Conservation (phyloP, 2,329 filamentous ascomycete genomes). For the Colletotrichum brevisporum region DNA sequence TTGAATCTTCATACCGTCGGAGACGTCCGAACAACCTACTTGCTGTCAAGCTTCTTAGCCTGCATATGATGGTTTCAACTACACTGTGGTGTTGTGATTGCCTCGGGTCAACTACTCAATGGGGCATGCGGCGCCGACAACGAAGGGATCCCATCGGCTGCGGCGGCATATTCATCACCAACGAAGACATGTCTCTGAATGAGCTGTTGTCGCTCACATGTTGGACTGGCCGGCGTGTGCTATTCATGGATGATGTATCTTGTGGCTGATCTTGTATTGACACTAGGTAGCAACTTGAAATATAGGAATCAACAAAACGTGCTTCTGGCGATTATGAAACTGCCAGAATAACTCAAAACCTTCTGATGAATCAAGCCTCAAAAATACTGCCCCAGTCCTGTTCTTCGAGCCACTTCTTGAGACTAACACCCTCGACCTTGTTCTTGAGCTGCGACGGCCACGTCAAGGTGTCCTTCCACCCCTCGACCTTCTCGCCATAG, state of each 20-base stretch:
- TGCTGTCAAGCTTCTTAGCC: slow-evolving; percentile 6
- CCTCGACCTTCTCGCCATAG: slow-evolving; percentile 13
- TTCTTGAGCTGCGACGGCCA: background rate
- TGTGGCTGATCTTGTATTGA: too few species aligned
- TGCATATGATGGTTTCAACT: slow-evolving; percentile 15
- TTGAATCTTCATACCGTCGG: background rate
- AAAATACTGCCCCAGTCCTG: slow-evolving; percentile 18
- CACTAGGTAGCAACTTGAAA: too few species aligned
- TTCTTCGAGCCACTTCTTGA: slow-evolving; percentile 3
- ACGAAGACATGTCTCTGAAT: background rate
- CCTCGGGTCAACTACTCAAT: slow-evolving; percentile 17
- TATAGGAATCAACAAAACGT: too few species aligned
- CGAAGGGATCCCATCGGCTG: background rate
- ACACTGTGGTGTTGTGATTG: background rate
- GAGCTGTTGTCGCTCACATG: too few species aligned
- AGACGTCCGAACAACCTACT: background rate
- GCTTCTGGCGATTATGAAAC: too few species aligned
- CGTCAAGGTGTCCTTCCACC: slow-evolving; percentile 23
- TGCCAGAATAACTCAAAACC: too few species aligned
- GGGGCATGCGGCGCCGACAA: slow-evolving; percentile 2
- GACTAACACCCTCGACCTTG: background rate
- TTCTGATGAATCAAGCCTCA: background rate
- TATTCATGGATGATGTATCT: too few species aligned
- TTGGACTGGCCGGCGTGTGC: too few species aligned
- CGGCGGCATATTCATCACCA: background rate